Conservation (phyloP, 208 protist genomes). For the Leishmania tarentolae region DNA sequence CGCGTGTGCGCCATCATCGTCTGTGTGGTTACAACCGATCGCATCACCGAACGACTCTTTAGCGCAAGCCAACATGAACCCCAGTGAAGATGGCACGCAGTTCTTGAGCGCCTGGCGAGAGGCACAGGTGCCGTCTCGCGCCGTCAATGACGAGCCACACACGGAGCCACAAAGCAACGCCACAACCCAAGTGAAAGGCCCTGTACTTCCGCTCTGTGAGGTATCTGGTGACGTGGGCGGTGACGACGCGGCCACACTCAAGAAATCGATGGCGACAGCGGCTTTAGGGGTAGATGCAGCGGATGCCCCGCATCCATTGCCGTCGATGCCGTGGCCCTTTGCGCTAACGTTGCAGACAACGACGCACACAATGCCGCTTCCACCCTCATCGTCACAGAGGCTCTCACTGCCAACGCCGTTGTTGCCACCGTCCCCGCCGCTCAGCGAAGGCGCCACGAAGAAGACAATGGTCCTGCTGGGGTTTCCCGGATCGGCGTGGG, state of each 20-base stretch:
- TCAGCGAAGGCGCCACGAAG: conserved; percentile 17
- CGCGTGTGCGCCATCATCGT: not conserved
- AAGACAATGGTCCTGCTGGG: conserved; percentile 37
- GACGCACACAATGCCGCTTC: not conserved
- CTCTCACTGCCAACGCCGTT: not conserved
- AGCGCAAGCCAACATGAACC: no score
- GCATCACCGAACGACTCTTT: not conserved
- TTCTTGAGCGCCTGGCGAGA: not conserved
- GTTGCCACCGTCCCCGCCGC: conserved; percentile 1
- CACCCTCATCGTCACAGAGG: not conserved
- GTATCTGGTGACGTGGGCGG: not conserved
- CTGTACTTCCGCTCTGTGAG: not conserved
- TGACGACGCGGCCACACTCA: not conserved
- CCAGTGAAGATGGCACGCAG: not conserved
- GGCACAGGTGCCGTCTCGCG: not conserved
- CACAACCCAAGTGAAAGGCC: not conserved
- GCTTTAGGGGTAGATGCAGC: not conserved
- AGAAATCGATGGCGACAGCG: not conserved
- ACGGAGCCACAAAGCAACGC: not conserved
- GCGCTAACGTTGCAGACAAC: not conserved
- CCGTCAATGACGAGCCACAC: not conserved
- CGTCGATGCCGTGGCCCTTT: not conserved
- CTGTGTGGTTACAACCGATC: not conserved
- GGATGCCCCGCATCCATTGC: not conserved
- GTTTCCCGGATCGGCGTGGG: conserved; percentile 34